phyloP scores from a whole-genome alignment of 139 green algal species.

The Chlorella sp. region DNA sequence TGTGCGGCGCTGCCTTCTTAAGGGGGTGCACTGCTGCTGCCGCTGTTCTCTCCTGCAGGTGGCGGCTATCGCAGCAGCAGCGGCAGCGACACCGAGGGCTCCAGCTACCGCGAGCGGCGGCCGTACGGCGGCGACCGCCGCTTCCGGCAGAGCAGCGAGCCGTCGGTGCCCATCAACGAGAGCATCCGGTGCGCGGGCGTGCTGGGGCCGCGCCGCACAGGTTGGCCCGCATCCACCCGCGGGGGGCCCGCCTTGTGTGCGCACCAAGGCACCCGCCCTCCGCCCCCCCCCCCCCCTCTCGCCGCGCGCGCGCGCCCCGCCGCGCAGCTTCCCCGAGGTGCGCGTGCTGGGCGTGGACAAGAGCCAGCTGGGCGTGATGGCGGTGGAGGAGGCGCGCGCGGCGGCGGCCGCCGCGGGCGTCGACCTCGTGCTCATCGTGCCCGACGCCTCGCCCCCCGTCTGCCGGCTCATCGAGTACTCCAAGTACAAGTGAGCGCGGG shows the following conservation, averaged over 20 bases:
- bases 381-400: conserved; percentile 36
- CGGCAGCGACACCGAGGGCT: not conserved
- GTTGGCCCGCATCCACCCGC: not conserved
- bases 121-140: not conserved
- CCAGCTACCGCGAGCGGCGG: not conserved
- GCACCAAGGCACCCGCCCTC: not conserved
- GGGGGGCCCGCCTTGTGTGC: not conserved
- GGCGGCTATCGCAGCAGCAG: conserved; percentile 1
- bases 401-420: conserved; percentile 46
- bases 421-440: conserved; percentile 67
- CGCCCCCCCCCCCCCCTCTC: not conserved
- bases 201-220: not conserved
- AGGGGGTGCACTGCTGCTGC: not conserved
- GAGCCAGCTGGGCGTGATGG: conserved; percentile 58
- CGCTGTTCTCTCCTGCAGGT: too few relatives aligned
- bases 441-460: conserved; percentile 58
- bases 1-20: not conserved
- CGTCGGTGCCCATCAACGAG: conserved; percentile 36
- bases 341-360: conserved; percentile 56
- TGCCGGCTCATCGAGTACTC: conserved; percentile 63
- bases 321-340: conserved; percentile 48
- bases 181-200: conserved; percentile 9
- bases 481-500: conserved; percentile 82
- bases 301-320: not conserved
- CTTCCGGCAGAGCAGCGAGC: not conserved